Evolutionary conservation across 257 asterid species (phyloP).

Genomic region (Cordia subcordata): DNA sequence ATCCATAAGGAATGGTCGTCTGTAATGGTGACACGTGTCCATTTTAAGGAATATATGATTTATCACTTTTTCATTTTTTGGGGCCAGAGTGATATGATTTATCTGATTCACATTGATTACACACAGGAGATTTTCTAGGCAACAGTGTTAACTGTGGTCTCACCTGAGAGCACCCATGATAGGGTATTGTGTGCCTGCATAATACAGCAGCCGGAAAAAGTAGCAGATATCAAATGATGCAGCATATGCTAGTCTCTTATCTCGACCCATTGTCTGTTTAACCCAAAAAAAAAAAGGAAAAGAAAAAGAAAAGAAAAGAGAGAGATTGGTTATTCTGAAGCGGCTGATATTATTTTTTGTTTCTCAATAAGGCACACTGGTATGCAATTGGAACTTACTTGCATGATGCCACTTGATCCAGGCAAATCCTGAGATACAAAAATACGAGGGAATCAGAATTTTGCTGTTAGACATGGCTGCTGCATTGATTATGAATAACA

Average conservation of each 20-base stretch:
- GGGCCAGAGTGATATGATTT: no score
- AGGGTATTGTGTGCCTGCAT: constrained; percentile 90
- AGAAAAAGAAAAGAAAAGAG: no score
- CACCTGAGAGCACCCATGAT: constrained; percentile 99
- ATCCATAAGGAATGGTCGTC: no score
- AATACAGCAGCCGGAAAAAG: constrained; percentile 79
- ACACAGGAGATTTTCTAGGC: background rate
- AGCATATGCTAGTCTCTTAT: constrained; percentile 78
- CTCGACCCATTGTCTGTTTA: constrained; percentile 94
- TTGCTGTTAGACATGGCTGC: constrained; percentile 2
- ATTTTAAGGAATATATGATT: no score
- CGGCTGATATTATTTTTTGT: background rate
- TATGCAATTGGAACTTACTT: constrained; percentile 47
- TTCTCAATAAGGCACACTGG: constrained; percentile 9
- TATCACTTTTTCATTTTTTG: no score
- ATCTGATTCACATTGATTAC: no score
- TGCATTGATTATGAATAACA: background rate
- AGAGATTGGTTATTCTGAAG: background rate
- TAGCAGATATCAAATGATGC: constrained; percentile 90
- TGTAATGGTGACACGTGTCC: no score
- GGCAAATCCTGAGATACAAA: constrained; percentile 72
- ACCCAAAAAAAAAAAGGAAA: constrained; percentile 7
- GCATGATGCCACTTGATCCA: constrained; percentile 89
- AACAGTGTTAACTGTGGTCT: constrained; percentile 12
- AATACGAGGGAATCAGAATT: constrained; percentile 31